phyloP scores from a whole-genome alignment of 1,139 yeast genomes.

The Nakaseomyces nivariensis region DNA sequence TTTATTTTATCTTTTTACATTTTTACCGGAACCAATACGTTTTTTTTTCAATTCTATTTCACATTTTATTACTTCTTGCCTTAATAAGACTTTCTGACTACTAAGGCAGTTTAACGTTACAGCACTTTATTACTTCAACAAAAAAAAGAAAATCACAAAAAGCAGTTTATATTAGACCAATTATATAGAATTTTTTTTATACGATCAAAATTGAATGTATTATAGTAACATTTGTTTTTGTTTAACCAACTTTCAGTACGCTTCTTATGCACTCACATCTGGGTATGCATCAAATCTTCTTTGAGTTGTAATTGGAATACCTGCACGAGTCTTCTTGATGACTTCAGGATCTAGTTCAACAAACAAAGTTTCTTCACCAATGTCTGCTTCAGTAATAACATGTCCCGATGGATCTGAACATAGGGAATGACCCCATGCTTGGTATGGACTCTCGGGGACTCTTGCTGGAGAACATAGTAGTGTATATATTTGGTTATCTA shows the following conservation, averaged over 20 bases:
- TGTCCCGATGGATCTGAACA: constrained; percentile 83
- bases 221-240: background rate
- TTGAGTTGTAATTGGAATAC: constrained; percentile 72
- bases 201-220: background rate
- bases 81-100: too few relatives aligned
- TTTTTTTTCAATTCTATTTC: too few relatives aligned
- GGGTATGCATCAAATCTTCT: constrained; percentile 79
- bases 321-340: constrained; percentile 51
- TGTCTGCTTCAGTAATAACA: constrained; percentile 73
- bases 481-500: constrained; percentile 78
- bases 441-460: constrained; percentile 57
- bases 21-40: too few relatives aligned
- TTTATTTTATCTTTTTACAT: too few relatives aligned
- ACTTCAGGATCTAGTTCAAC: constrained; percentile 66
- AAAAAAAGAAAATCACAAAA: too few relatives aligned
- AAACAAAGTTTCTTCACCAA: constrained; percentile 68
- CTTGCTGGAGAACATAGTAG: constrained; percentile 85
- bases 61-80: too few relatives aligned
- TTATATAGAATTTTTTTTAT: background rate
- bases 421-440: constrained; percentile 87
- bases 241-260: too few relatives aligned
- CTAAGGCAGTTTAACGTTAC: too few relatives aligned
- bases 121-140: too few relatives aligned
- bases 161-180: too few relatives aligned
- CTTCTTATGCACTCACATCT: constrained; percentile 35